Evolutionary conservation across 1,284 basidiomycete species (phyloP), one percentile per base, ranked within the genome.

Genomic region (Cryptococcus amylolentus): DNA sequence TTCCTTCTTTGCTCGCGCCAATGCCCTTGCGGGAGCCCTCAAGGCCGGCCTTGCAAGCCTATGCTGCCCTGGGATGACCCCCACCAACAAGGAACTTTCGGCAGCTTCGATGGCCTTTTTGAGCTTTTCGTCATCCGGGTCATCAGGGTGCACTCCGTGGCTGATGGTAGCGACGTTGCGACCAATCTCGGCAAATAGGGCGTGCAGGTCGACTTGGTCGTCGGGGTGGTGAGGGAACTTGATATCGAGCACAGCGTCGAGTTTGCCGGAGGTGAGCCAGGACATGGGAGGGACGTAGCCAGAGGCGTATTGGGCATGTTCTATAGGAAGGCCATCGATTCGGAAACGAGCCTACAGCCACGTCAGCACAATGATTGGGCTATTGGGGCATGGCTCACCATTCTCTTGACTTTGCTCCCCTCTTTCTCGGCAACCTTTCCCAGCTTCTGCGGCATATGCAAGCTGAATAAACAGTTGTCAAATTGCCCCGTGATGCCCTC

Each of bases 401-500:
- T 93, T 54, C 91, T 84, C 41, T 86, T 87, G 86, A 88, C 83
- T 16, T 86, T 84, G 66, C 91, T 85, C 47, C 88, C 77, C 61
- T 94, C 89, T 69, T 86, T 87, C 61, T 89, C 88, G 47, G 85
- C 90, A 5, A 90, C 94, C 60, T 90, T 82, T 5, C 93, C 91
- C 50, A 98, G 91, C 72, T 90, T 95, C 78, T 99, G 95, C 8
- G 95, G 95, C 72, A 88, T 91, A 75, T 98, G 95, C 61, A 99
- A 75, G 69, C 93, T 97, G 80, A 98, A 97, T 14, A 99, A 73
- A 69, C 96, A 99, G 68, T 97, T 97, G 73, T 99, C 95, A 64
- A 95, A 90, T 72, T 99, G 96, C 1, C 95, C 95, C 4, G 96
- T 95, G 55, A 98, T 90, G 56, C 88, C 89, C 66, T 98, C 93